Evolutionary conservation across 768 basidiomycete genomes (phyloP).

Genomic region (Panaeolus papilionaceus): DNA sequence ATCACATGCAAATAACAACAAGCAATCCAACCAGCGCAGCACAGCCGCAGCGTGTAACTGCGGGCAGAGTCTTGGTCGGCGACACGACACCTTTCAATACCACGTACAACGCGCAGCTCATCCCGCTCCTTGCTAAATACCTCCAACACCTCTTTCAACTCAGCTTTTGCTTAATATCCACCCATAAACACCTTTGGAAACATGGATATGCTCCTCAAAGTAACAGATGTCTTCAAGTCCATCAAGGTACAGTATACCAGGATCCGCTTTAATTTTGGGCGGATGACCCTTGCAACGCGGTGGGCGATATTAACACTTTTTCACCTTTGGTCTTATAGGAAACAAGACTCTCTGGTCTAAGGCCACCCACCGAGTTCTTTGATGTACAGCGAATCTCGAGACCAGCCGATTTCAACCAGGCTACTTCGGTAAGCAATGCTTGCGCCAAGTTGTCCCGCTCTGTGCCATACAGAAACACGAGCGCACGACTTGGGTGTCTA

Average conservation of each 20-base stretch:
- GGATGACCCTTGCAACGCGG: slow-evolving; percentile 13
- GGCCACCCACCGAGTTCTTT: slow-evolving; percentile 81
- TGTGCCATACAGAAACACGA: neutral
- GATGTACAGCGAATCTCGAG: slow-evolving; percentile 84
- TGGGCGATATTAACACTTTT: slow-evolving; percentile 14
- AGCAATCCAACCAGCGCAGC: slow-evolving; percentile 24
- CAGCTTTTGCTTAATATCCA: slow-evolving; percentile 4
- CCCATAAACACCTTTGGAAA: slow-evolving; percentile 12
- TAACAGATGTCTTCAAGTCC: slow-evolving; percentile 70
- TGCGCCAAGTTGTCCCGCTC: neutral
- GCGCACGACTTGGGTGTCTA: neutral
- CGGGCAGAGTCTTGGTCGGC: slow-evolving; percentile 18
- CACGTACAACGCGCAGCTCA: slow-evolving; percentile 15
- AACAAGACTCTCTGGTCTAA: slow-evolving; percentile 76
- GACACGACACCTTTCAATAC: slow-evolving; percentile 13
- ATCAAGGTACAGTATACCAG: slow-evolving; percentile 54
- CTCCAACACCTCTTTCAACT: neutral
- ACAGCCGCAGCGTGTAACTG: slow-evolving; percentile 28
- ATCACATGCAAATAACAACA: slow-evolving; percentile 25
- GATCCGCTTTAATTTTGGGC: slow-evolving; percentile 32
- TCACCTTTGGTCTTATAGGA: slow-evolving; percentile 51
- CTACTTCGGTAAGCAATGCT: slow-evolving; percentile 65
- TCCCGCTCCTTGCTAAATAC: slow-evolving; percentile 21
- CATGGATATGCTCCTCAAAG: slow-evolving; percentile 74
- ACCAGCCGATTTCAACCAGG: slow-evolving; percentile 81